Base-by-base conservation (phyloP, 495 filamentous ascomycete genomes). In the Neurospora hispaniola region DNA sequence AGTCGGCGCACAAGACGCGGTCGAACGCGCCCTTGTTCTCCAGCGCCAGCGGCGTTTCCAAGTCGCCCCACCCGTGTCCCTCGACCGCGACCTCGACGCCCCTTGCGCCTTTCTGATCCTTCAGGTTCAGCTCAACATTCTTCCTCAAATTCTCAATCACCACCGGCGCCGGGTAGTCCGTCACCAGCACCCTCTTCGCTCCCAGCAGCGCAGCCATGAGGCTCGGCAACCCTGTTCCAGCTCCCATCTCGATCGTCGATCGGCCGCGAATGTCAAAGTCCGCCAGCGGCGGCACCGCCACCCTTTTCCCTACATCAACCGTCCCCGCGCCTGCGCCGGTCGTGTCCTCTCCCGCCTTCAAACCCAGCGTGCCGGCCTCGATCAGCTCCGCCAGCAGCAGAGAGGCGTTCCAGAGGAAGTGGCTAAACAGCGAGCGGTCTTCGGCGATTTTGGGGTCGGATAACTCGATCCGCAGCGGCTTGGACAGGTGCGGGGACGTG, bases 331-430 rank as follows among this genome's bases (percentile, higher is more conserved):
- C 46, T 20, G 39, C 23, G 3, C 42, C 54, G 12, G 41, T 16
- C 5, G 54, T 31, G 23, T 62, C 54, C 31, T 14, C 54, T 14
- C 54, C 54, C 27, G 41, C 79, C 38, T 74, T 42, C 14, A 81
- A 4, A 3, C 73, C 71, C 3, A 85, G 77, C 8, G 81, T 78
- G 23, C 79, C 80, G 5, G 80, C 81, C 76, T 92, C 89, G 11
- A 96, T 82, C 14, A 90, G 82, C 78, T 92, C 91, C 1, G 91
- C 91, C 68, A 94, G 84, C 71, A 90, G 83, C 75, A 95, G 81
- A 0, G 86, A 89, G n/a, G 92, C 85, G 79, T 95, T 96, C 94
- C 94, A 97, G 7, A 97, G 81, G 79, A 92, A 92, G 79, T 97
- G 94, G 42, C 90, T 90, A 79, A 94, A 97, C 44, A 96, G 86